Conservation (phyloP, 2,329 filamentous ascomycete genomes). For the Sporothrix schenckii region DNA sequence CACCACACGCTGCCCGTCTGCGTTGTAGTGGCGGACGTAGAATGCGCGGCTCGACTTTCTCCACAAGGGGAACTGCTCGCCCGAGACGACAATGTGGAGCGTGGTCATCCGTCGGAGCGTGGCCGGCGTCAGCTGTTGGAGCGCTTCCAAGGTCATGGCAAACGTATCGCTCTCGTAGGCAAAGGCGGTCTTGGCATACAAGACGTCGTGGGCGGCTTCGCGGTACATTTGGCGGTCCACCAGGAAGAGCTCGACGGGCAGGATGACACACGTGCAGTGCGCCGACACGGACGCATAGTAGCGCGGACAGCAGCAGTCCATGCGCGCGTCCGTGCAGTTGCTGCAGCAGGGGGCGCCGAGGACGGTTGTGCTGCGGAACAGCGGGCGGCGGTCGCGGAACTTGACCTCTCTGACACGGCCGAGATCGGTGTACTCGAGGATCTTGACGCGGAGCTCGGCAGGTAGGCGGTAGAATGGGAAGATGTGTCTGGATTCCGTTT, state of each 20-base stretch:
- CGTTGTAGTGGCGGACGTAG: background rate
- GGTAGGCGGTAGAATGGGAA: background rate
- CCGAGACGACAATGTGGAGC: background rate
- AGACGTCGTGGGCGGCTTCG: background rate
- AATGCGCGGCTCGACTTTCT: no score
- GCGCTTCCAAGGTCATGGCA: background rate
- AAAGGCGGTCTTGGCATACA: background rate
- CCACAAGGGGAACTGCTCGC: background rate
- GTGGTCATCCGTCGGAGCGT: background rate
- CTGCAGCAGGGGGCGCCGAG: background rate
- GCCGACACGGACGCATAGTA: background rate
- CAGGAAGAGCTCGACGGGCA: background rate
- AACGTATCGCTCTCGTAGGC: background rate
- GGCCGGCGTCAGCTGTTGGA: background rate
- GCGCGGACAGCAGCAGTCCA: slow-evolving; percentile 14
- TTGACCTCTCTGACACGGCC: no score
- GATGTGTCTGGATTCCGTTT: background rate
- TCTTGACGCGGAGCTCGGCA: slow-evolving; percentile 3
- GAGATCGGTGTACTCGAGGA: background rate
- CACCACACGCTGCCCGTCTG: background rate
- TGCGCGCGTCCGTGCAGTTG: background rate
- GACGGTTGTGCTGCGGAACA: no score
- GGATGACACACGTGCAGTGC: slow-evolving; percentile 2
- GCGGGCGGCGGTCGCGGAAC: background rate
- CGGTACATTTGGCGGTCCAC: slow-evolving; percentile 19